These are phyloP conservation scores for Starmerella ratchasimensis DNA, from an alignment of 805 yeast species.

Conservation along the genomic window DNA sequence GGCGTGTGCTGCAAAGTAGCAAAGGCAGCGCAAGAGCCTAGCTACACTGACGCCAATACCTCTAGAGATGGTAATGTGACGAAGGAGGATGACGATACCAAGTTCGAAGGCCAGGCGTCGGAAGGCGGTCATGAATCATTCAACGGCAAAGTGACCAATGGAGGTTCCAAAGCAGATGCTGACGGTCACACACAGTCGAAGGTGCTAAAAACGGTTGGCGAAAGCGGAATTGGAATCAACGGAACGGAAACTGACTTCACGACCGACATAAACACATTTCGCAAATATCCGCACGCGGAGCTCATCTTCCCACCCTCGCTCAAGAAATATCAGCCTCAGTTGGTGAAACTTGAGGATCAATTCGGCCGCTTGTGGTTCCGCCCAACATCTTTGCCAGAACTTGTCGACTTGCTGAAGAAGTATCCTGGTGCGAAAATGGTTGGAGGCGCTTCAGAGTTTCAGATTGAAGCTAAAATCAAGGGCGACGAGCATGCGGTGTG, in stretches of 20 bases:
- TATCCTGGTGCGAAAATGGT: conserved; percentile 32
- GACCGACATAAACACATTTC: conserved; percentile 19
- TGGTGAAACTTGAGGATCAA: conserved; percentile 27
- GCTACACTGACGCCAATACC: too few species aligned
- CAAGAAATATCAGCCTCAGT: conserved; percentile 23
- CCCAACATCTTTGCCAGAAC: conserved; percentile 31
- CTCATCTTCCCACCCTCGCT: conserved; percentile 32
- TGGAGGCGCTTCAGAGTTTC: conserved; percentile 38
- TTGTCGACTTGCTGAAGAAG: conserved; percentile 26
- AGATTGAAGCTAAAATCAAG: conserved; percentile 35
- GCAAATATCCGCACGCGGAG: conserved; percentile 31
- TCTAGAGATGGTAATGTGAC: background rate
- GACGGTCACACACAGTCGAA: background rate
- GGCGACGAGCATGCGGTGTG: conserved; percentile 30
- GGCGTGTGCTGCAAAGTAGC: conserved; percentile 16
- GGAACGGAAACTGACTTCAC: background rate
- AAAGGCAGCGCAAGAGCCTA: conserved; percentile 1
- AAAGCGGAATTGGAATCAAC: background rate
- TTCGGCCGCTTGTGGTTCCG: conserved; percentile 34
- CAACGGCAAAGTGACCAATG: background rate
- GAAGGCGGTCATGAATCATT: conserved; percentile 1
- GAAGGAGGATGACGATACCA: background rate
- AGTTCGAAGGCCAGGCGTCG: background rate
- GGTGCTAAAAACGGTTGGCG: background rate
- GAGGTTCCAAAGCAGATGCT: conserved; percentile 1